These are phyloP conservation scores for Aspergillus latus DNA, from an alignment of 2,329 filamentous ascomycete species.

Conservation along the genomic window DNA sequence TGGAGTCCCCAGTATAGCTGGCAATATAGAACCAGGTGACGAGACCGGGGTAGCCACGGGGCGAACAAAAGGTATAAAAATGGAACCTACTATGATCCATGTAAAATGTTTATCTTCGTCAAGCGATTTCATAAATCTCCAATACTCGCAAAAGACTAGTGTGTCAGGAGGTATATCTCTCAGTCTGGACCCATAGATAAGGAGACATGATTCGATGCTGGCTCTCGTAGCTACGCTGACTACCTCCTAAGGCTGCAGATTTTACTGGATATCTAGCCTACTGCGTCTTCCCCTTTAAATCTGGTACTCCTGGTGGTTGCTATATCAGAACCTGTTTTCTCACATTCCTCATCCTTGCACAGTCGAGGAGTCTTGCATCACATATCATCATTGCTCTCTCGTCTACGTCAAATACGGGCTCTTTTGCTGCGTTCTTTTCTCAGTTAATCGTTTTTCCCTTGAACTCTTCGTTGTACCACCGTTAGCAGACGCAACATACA, in stretches of 20 bases:
- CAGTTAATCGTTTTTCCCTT: too few species aligned
- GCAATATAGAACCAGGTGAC: not conserved
- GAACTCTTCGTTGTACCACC: too few species aligned
- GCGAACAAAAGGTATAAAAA: too few species aligned
- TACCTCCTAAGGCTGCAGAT: not conserved
- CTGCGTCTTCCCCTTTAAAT: not conserved
- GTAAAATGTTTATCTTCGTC: too few species aligned
- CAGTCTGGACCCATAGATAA: constrained; percentile 4
- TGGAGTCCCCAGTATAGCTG: not conserved
- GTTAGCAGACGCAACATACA: too few species aligned
- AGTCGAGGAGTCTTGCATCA: not conserved
- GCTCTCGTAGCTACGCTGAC: not conserved
- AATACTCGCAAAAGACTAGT: too few species aligned
- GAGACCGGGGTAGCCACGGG: too few species aligned
- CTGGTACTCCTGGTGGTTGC: not conserved
- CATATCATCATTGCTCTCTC: not conserved
- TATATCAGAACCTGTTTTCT: not conserved
- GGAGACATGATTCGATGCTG: not conserved
- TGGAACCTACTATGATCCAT: too few species aligned
- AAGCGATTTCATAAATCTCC: too few species aligned
- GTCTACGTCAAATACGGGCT: not conserved
- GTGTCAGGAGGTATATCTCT: not conserved
- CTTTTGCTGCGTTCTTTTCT: not conserved
- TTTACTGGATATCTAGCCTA: not conserved
- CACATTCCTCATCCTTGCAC: not conserved